Evolutionary conservation across 2,329 filamentous ascomycete genomes (phyloP), one percentile per base, ranked within the genome.

Genomic region (Talaromyces marneffei): DNA sequence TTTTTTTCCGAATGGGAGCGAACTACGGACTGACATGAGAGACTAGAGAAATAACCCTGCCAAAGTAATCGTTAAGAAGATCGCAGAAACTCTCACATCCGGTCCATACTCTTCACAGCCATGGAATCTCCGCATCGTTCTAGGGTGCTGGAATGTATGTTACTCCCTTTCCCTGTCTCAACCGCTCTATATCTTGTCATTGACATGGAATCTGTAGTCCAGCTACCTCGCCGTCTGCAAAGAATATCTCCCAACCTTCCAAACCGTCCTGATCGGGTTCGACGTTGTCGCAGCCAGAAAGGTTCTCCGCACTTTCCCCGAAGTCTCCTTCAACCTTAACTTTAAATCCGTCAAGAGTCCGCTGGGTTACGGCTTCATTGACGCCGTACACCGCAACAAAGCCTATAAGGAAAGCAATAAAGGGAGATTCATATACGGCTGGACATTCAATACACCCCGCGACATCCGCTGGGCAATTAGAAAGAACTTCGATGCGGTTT

Each of bases 401-500:
- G 23, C 29, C 7, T 18, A n/a, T 23, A 25, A 48, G 12, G 59
- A 18, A 2, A 37, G 5, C 16, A 31, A 27, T 7, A 20, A 42
- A n/a, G n/a, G 8, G 8, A 82, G 88, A 23, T 82, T 83, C 3
- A 78, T 97, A 4, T 87, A 88, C 68, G 83, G 86, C 0, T 97
- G 93, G 93, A 97, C 92, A 0, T 89, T 96, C 56, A 96, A 97
- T 71, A 83, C 88, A 14, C 83, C 85, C 64, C 79, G 81, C 55
- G 84, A 86, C 75, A 97, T 97, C 92, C 83, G 86, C 67, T 96
- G 91, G 91, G 83, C 85, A 65, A 85, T 96, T 35, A 75, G 80
- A 29, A 77, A 83, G 44, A 72, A 74, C 2, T 77, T 96, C 1
- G 90, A 96, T 67, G 92, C 90, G 0, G 88, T 96, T 4, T 87